Evolutionary conservation across 257 asterid genomes (phyloP).

Genomic region (Nemophila menziesii): DNA sequence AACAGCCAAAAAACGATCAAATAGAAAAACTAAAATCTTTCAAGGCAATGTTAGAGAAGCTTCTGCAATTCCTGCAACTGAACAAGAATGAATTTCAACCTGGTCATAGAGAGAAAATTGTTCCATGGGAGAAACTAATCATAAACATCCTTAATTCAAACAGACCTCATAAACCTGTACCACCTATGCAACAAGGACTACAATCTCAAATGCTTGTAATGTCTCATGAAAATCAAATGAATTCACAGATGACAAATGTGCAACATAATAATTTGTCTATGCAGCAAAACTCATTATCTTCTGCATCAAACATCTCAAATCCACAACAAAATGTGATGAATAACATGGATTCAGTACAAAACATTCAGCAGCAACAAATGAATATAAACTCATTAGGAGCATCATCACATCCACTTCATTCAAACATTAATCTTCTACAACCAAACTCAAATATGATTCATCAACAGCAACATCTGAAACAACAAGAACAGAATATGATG

Average conservation of each 20-base stretch:
- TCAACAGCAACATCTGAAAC: constrained; percentile 68
- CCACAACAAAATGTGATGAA: constrained; percentile 61
- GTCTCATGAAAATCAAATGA: constrained; percentile 63
- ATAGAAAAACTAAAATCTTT: constrained; percentile 63
- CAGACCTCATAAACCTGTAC: constrained; percentile 67
- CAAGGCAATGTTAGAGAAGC: constrained; percentile 68
- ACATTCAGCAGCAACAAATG: constrained; percentile 79
- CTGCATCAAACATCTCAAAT: constrained; percentile 41
- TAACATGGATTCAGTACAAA: constrained; percentile 61
- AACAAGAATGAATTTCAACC: constrained; percentile 51
- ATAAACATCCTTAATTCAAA: constrained; percentile 50
- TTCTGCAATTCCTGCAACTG: constrained; percentile 46
- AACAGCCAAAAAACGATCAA: constrained; percentile 66
- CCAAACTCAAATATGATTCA: constrained; percentile 44
- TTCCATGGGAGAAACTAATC: constrained; percentile 64
- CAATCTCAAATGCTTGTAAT: constrained; percentile 55
- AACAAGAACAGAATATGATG: constrained; percentile 64
- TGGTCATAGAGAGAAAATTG: constrained; percentile 53
- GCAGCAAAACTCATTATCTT: constrained; percentile 56
- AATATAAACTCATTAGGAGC: constrained; percentile 47
- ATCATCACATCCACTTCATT: constrained; percentile 47
- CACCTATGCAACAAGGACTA: constrained; percentile 69
- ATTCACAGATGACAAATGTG: constrained; percentile 48
- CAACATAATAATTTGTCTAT: constrained; percentile 54
- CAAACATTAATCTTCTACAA: constrained; percentile 55